A percentile compares a stretch with the other conserved stretches of the same genome.
These are phyloP conservation scores for Microstegium vimineum DNA, from an alignment of 176 grass and related monocot species.

Conservation along the genomic window DNA sequence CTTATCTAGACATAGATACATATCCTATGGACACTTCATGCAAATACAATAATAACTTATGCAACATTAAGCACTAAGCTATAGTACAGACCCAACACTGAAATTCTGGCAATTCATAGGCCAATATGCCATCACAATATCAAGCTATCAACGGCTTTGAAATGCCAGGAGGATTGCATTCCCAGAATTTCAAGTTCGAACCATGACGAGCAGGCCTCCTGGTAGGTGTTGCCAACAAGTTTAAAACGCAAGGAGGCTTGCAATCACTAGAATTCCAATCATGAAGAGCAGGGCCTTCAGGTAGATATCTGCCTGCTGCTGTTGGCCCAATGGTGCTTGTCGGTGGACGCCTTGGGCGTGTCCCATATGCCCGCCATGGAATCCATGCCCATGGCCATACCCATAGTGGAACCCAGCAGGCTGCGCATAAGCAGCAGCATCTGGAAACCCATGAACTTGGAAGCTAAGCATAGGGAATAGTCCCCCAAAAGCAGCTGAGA, in stretches of 20 bases:
- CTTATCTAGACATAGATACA: neutral
- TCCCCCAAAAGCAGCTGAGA: constrained; percentile 68
- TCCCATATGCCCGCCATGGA: constrained; percentile 59
- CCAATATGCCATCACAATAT: neutral
- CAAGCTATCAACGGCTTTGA: neutral
- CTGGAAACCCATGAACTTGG: constrained; percentile 77
- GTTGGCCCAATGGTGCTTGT: constrained; percentile 53
- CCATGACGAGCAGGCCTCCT: constrained; percentile 54
- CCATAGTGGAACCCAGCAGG: constrained; percentile 74
- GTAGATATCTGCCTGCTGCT: constrained; percentile 74
- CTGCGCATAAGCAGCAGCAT: constrained; percentile 57
- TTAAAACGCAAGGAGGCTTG: constrained; percentile 69
- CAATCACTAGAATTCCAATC: constrained; percentile 73
- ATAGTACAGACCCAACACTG: constrained; percentile 15
- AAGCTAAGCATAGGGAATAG: constrained; percentile 91
- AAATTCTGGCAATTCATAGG: neutral
- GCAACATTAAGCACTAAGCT: constrained; percentile 1
- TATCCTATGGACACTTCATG: constrained; percentile 33
- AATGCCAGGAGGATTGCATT: constrained; percentile 58
- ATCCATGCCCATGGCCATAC: constrained; percentile 61
- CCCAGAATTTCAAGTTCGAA: constrained; percentile 58
- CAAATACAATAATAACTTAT: constrained; percentile 3
- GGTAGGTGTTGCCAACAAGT: constrained; percentile 21
- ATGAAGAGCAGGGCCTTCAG: constrained; percentile 62
- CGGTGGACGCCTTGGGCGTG: constrained; percentile 39